Evolutionary conservation across 257 asterid genomes (phyloP), one percentile per base, ranked within the genome.

Genomic region (Euphrasia confusa): DNA sequence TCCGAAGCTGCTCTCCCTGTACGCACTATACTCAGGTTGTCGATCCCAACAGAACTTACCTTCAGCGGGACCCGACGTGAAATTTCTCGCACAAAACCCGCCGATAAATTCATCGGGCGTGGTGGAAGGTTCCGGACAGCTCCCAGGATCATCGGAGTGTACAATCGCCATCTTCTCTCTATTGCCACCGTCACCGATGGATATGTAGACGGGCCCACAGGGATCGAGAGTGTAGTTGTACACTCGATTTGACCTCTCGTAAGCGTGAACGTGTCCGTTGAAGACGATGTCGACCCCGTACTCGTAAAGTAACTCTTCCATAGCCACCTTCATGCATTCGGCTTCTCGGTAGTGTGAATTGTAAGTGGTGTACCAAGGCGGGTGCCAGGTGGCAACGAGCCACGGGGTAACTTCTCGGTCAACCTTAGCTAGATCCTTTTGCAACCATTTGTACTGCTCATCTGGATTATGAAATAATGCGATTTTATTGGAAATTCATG

Each of bases 101-200:
- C 96, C 95, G 90, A 87, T 81, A 61, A 80, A 79, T 15, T 52
- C 64, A 61, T 88, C 96, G 0, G 96, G 87, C 6, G 95, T 91
- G 54, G 64, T 75, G 15, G 86, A 54, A 52, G 98, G 94, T 26
- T 82, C 81, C 1, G 98, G 98, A 54, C 98, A 91, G 52, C 77
- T 72, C 28, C 81, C 94, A 11, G 94, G 79, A 21, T 84, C 95
- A 11, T 91, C 98, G 3, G 83, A 84, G 35, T 91, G 95, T 17
- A 12, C 50, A 27, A 83, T 80, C 0, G 96, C 78, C 94, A 88
- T 88, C 72, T 91, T 91, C 72, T 91, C 98, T 57, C 96, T 67
- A 71, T 91, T 91, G 11, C 98, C 98, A 2, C 98, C 98, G 64
- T 91, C 98, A 4, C 98, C 98, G 30, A 90, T 67, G n/a, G 96